Evolutionary conservation across 306 rosid genomes (phyloP), one percentile per base, ranked within the genome.

Genomic region (Quercus rubra): DNA sequence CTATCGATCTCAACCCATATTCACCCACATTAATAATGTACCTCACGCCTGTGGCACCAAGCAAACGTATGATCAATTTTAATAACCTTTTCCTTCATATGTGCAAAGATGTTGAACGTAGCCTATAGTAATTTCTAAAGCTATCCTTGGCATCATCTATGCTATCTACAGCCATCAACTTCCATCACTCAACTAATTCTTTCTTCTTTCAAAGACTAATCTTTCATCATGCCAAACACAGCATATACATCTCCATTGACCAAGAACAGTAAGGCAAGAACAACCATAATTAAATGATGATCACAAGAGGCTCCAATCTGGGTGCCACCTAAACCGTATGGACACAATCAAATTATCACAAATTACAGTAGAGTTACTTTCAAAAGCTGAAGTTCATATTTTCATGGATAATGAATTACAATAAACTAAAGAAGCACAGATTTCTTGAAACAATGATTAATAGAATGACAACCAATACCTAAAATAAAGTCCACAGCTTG

Each of bases 401-500:
- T 78, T 71, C n/a, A 21, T 7, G 30, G 41, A 43, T 59, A 31
- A 25, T 43, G 38, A 49, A 57, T 59, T 61, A 46, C 20, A 63
- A 28, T 27, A 38, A 49, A 69, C 20, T 68, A 61, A 66, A 30
- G 64, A 31, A 76, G 63, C 55, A 49, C 54, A 11, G 55, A 74
- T 17, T 49, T 33, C 23, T 18, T 18, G 58, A 56, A 76, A 68
- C 62, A 27, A 38, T 78, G 63, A 56, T 62, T 21, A 17, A 31
- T 43, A 74, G 58, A 75, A 62, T 25, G 51, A 52, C 8, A 56
- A 68, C 52, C 19, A 56, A 43, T 87, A 94, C 99, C 95, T 83
- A 89, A 86, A 74, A 94, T 91, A 82, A 90, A 92, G n/a, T 94
- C 97, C 56, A 86, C 92, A 6, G 99, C 97, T 89, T 91, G 97